phyloP scores from a whole-genome alignment of 495 filamentous ascomycete genomes.

The Aspergillus bridgeri region DNA sequence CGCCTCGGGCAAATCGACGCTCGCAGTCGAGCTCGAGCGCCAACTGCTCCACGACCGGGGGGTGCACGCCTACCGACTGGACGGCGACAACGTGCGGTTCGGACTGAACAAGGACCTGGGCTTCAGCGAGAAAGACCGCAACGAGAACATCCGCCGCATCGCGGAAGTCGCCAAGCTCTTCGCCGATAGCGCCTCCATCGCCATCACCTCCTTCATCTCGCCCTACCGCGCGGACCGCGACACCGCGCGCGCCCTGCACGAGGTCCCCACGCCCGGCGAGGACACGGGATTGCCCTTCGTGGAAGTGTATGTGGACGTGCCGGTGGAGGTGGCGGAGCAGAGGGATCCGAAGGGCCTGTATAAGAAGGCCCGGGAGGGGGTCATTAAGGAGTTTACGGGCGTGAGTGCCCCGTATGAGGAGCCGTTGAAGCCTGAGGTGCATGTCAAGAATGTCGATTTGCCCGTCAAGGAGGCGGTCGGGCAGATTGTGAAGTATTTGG shows the following conservation, averaged over 20 bases:
- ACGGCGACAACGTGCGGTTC: slow-evolving; percentile 98
- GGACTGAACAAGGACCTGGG: slow-evolving; percentile 96
- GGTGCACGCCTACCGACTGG: slow-evolving; percentile 83
- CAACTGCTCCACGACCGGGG: slow-evolving; percentile 74
- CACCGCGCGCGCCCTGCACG: slow-evolving; percentile 75
- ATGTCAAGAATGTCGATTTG: slow-evolving; percentile 70
- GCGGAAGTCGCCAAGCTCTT: slow-evolving; percentile 96
- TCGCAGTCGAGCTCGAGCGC: slow-evolving; percentile 93
- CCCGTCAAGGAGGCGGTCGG: slow-evolving; percentile 81
- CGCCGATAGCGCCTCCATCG: slow-evolving; percentile 80
- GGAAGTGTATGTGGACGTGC: slow-evolving; percentile 87
- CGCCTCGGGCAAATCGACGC: slow-evolving; percentile 93
- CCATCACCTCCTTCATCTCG: slow-evolving; percentile 95
- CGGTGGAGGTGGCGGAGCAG: slow-evolving; percentile 85
- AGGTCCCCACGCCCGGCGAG: slow-evolving; percentile 44
- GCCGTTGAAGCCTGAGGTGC: slow-evolving; percentile 80
- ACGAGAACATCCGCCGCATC: slow-evolving; percentile 96
- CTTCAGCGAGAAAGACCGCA: slow-evolving; percentile 87
- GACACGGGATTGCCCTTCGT: slow-evolving; percentile 74
- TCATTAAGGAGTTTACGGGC: slow-evolving; percentile 97
- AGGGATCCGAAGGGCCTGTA: slow-evolving; percentile 96
- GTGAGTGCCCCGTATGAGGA: slow-evolving; percentile 90
- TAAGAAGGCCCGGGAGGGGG: slow-evolving; percentile 87
- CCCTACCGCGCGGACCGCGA: slow-evolving; percentile 85
- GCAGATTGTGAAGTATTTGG: slow-evolving; percentile 77